A percentile compares a stretch with the other conserved stretches of the same genome.
These are phyloP conservation scores for Talaromyces sp. DNA, from an alignment of 2,329 filamentous ascomycete genomes.

Conservation along the genomic window DNA sequence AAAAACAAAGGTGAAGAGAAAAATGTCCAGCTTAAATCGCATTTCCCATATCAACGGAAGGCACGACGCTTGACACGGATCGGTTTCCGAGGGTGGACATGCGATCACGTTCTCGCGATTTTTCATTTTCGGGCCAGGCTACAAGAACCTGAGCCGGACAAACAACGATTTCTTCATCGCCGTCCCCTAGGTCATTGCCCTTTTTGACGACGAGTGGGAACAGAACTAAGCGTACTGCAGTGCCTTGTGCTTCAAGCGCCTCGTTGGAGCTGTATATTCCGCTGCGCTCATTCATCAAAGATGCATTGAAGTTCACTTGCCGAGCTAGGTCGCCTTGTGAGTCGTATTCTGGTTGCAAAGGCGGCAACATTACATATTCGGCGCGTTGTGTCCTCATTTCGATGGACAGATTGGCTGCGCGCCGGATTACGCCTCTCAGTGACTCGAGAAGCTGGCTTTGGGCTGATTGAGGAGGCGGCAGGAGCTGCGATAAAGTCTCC, in stretches of 20 bases:
- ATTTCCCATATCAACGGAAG: slow-evolving; percentile 41
- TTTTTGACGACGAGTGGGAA: slow-evolving; percentile 97
- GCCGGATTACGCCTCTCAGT: slow-evolving; percentile 77
- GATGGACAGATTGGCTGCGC: slow-evolving; percentile 84
- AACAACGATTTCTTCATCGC: slow-evolving; percentile 92
- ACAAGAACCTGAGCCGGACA: slow-evolving; percentile 92
- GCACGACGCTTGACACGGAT: slow-evolving; percentile 41
- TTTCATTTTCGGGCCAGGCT: slow-evolving; percentile 46
- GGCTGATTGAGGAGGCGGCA: slow-evolving; percentile 78
- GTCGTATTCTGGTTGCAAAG: slow-evolving; percentile 90
- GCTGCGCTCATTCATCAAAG: slow-evolving; percentile 89
- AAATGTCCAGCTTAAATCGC: slow-evolving; percentile 28
- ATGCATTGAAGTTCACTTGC: slow-evolving; percentile 85
- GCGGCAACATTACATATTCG: slow-evolving; percentile 98
- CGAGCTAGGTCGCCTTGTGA: slow-evolving; percentile 82
- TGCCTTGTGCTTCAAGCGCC: slow-evolving; percentile 68
- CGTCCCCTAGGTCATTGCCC: slow-evolving; percentile 78
- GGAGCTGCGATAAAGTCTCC: slow-evolving; percentile 72
- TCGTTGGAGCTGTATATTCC: slow-evolving; percentile 67
- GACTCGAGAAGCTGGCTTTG: slow-evolving; percentile 77
- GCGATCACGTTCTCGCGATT: slow-evolving; percentile 28
- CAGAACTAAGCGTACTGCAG: slow-evolving; percentile 83
- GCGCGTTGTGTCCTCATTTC: slow-evolving; percentile 97
- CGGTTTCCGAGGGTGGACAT: slow-evolving; percentile 34
- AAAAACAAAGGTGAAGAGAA: neutral